Evolutionary conservation across 768 basidiomycete species (phyloP).

Genomic region (Pholiota microspora): DNA sequence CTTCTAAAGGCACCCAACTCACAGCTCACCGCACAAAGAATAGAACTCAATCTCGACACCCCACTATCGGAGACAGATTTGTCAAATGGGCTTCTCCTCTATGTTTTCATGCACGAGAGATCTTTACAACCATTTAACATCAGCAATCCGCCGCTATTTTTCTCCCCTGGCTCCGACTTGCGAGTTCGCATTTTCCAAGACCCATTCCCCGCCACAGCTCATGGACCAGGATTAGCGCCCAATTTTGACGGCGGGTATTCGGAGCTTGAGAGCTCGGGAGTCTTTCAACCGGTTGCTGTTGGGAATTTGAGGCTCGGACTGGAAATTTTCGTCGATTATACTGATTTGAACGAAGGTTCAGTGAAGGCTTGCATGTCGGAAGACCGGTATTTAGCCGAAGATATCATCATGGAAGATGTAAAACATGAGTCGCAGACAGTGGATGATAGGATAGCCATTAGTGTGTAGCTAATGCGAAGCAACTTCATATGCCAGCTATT

Average conservation of each 20-base stretch:
- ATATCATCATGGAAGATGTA: too few relatives aligned
- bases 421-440: too few relatives aligned
- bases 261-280: not conserved
- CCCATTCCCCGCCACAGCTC: not conserved
- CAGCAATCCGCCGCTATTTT: not conserved
- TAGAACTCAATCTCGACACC: not conserved
- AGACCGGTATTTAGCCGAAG: too few relatives aligned
- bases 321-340: not conserved
- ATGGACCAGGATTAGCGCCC: not conserved
- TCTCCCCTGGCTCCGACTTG: not conserved
- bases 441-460: too few relatives aligned
- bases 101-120: not conserved
- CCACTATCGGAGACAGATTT: not conserved
- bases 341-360: not conserved
- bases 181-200: not conserved
- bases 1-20: constrained; percentile 4
- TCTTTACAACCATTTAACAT: not conserved
- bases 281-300: not conserved
- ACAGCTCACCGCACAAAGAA: not conserved
- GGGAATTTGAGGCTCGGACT: not conserved
- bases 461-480: too few relatives aligned
- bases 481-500: too few relatives aligned
- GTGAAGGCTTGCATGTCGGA: not conserved
- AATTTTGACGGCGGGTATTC: not conserved
- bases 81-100: not conserved